Evolutionary conservation across 2,329 filamentous ascomycete species (phyloP).

Genomic region (Didymella lethalis): DNA sequence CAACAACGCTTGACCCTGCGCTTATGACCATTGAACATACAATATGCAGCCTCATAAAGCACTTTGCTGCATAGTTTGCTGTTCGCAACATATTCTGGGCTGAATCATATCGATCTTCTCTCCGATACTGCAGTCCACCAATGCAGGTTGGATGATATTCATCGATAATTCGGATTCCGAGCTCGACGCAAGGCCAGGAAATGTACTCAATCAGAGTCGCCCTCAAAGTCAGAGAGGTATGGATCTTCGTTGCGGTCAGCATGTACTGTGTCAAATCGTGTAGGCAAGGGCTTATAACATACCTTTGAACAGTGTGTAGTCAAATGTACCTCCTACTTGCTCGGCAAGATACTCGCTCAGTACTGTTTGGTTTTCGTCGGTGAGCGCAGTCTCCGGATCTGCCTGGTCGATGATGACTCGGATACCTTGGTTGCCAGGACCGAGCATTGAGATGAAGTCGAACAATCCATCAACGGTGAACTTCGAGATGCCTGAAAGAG

Average conservation of each 20-base stretch:
- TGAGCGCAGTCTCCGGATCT: constrained; percentile 53
- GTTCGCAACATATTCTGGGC: not conserved
- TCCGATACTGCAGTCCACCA: not conserved
- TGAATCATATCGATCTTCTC: not conserved
- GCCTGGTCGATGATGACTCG: constrained; percentile 56
- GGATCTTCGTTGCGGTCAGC: constrained; percentile 49
- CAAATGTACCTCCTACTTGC: constrained; percentile 55
- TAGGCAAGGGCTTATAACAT: constrained; percentile 10
- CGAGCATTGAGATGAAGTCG: constrained; percentile 54
- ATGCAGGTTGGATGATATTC: not conserved
- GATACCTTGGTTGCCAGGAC: constrained; percentile 53
- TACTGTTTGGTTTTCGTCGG: constrained; percentile 50
- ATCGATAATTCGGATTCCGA: not conserved
- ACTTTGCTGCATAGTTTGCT: not conserved
- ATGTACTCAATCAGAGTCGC: constrained; percentile 53
- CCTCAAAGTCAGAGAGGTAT: constrained; percentile 55
- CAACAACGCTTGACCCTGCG: not conserved
- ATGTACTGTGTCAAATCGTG: not conserved
- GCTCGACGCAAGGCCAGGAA: not conserved
- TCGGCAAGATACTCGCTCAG: constrained; percentile 50
- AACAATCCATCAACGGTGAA: constrained; percentile 64
- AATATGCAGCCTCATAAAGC: not conserved
- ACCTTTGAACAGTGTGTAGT: constrained; percentile 57
- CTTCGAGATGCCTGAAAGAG: constrained; percentile 62
- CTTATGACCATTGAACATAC: not conserved